Percentiles rank a stretch among this genome's conserved stretches.
phyloP scores from a whole-genome alignment of 1,284 basidiomycete genomes.

The Irpex sp. region DNA sequence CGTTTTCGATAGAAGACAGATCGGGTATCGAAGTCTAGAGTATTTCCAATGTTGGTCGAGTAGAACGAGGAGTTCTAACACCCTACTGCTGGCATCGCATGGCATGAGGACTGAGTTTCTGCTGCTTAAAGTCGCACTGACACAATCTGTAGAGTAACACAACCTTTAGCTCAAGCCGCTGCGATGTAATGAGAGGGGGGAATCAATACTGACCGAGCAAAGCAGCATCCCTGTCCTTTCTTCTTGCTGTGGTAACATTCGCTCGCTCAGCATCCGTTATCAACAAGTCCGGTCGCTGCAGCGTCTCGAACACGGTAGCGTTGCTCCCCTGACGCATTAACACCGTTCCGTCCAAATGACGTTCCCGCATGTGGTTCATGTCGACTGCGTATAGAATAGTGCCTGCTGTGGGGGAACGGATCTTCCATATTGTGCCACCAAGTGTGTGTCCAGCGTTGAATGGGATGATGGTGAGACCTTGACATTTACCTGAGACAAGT shows the following conservation, averaged over 20 bases:
- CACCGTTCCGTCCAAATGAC: slow-evolving; percentile 94
- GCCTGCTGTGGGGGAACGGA: slow-evolving; percentile 93
- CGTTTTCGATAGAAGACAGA: slow-evolving; percentile 89
- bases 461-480: slow-evolving; percentile 92
- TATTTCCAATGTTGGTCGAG: slow-evolving; percentile 98
- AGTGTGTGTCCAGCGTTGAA: slow-evolving; percentile 96
- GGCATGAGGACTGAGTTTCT: slow-evolving; percentile 85
- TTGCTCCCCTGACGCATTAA: slow-evolving; percentile 55
- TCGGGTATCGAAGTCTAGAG: slow-evolving; percentile 75
- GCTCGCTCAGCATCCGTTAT: slow-evolving; percentile 92
- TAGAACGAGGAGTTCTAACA: slow-evolving; percentile 91
- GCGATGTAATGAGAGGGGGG: not conserved
- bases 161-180: slow-evolving; percentile 3
- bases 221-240: slow-evolving; percentile 89
- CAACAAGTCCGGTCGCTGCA: slow-evolving; percentile 87
- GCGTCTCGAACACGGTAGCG: slow-evolving; percentile 82
- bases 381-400: slow-evolving; percentile 96
- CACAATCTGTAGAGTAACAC: slow-evolving; percentile 57
- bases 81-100: slow-evolving; percentile 89
- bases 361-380: slow-evolving; percentile 95
- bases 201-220: slow-evolving; percentile 67
- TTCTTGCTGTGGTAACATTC: slow-evolving; percentile 77
- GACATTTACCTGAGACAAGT: slow-evolving; percentile 67
- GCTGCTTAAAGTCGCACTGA: slow-evolving; percentile 79
- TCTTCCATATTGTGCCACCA: slow-evolving; percentile 98